phyloP scores from a whole-genome alignment of 2,329 filamentous ascomycete species.

The Chrysoporthe puriensis region DNA sequence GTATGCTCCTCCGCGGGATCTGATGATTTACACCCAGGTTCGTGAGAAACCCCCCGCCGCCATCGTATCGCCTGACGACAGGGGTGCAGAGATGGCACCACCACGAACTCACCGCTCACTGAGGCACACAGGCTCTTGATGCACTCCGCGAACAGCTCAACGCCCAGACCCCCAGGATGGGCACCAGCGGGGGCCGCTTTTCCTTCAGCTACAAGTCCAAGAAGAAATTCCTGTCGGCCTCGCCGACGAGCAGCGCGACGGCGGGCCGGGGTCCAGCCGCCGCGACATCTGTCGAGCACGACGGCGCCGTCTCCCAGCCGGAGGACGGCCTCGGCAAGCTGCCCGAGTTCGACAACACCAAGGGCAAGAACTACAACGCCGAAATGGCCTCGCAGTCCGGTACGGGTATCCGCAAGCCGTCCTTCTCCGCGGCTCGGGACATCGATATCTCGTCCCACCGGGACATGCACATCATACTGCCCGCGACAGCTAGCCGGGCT shows the following conservation, averaged over 20 bases:
- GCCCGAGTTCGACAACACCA: constrained; percentile 35
- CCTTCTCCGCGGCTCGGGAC: constrained; percentile 64
- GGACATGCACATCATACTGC: constrained; percentile 76
- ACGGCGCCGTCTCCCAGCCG: constrained; percentile 30
- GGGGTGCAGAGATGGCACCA: not conserved
- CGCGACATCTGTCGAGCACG: constrained; percentile 15
- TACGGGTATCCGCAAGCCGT: constrained; percentile 59
- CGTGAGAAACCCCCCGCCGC: constrained; percentile 15
- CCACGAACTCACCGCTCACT: constrained; percentile 11
- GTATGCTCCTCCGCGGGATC: constrained; percentile 86
- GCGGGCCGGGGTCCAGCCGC: not conserved
- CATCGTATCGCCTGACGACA: not conserved
- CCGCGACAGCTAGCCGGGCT: constrained; percentile 69
- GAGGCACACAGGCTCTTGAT: constrained; percentile 68
- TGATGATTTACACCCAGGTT: constrained; percentile 82
- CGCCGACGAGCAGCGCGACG: not conserved
- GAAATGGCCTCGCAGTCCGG: constrained; percentile 50
- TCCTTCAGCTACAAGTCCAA: constrained; percentile 64
- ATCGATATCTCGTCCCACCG: constrained; percentile 70
- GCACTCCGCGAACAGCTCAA: constrained; percentile 77
- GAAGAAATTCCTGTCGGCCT: constrained; percentile 28
- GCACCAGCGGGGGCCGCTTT: constrained; percentile 73
- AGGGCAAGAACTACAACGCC: constrained; percentile 58
- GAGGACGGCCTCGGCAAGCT: constrained; percentile 39
- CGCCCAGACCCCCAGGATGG: constrained; percentile 66